Evolutionary conservation across 2,329 filamentous ascomycete genomes (phyloP), one percentile per base, ranked within the genome.

Genomic region (Raffaelea arxii): DNA sequence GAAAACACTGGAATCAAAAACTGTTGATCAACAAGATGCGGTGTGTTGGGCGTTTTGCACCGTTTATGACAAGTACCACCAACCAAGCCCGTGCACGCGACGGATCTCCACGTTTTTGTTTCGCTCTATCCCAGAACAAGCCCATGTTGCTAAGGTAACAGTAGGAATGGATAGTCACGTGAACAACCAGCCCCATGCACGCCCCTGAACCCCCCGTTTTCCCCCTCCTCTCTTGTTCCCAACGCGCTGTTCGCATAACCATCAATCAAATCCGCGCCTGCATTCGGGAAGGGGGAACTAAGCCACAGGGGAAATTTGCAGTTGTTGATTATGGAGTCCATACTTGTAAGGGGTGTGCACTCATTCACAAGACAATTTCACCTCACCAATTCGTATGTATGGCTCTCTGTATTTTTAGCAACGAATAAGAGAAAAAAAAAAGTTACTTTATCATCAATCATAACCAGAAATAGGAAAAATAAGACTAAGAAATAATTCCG

Each of bases 101-200:
- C 19, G 6, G 36, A 30, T 39, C 25, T 27, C 41, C 36, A 25
- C 30, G 42, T 25, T 22, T 25, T 38, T 43, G 43, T 46, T 46
- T 49, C 47, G 47, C 43, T 44, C 46, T 46, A 43, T 23, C 9
- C 47, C 47, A 7, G 11, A 46, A 40, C 14, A 14, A 23, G 39
- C 1, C 30, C n/a, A 10, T 40, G 47, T 49, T 49, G 47, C 47
- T 40, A 49, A 35, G 47, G 47, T 42, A 35, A 49, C 43, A n/a
- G n/a, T n/a, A n/a, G n/a, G n/a, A n/a, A n/a, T n/a, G n/a, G n/a
- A n/a, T n/a, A n/a, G n/a, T n/a, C n/a, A n/a, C n/a, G n/a, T n/a
- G n/a, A n/a, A n/a, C n/a, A n/a, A n/a, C n/a, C n/a, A n/a, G n/a
- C n/a, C n/a, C n/a, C n/a, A n/a, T n/a, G n/a, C n/a, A n/a, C n/a